Base-by-base conservation (phyloP, 768 basidiomycete species). In the Lactarius tabidus region DNA sequence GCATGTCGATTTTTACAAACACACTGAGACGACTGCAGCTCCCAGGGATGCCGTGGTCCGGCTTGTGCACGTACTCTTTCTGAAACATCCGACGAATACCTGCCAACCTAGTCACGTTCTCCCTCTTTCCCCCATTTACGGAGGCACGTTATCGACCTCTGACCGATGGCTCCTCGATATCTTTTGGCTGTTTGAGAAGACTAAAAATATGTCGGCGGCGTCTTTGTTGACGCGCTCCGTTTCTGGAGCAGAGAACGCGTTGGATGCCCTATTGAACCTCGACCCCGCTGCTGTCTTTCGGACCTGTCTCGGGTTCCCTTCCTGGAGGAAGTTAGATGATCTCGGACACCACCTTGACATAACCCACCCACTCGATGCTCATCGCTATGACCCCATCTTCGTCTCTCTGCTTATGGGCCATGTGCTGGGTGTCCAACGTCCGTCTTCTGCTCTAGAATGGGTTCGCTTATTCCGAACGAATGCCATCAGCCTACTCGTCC, bases 381-480 rank as follows among this genome's bases (percentile, higher is more conserved):
- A 75, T 14, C 72, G 88, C 38, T 97, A 95, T 70, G 95, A 98
- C 71, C 93, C 95, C 9, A 72, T 87, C 1, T 92, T 95, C 74
- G 71, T 93, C 17, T 75, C 90, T 38, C 77, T 86, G 2, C 76
- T 94, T n/a, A 83, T 88, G 41, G 81, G 83, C 5, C 82, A 87
- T 58, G 82, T 86, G 73, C 77, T 95, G n/a, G 76, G 77, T 2
- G 85, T 89, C 38, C 80, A 79, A 59, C 80, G 75, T 18, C 88
- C 86, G 1, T 74, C 80, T 1, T 84, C 85, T 0, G 82, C 85
- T 0, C 76, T 89, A 64, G 84, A 81, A n/a, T 96, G 94, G 94
- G 88, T 95, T 17, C 88, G 91, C 71, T 74, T 97, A 20, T 87
- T 95, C 72, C 79, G 93, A 68, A 90, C 89, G 8, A 95, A 96